phyloP scores from a whole-genome alignment of 139 green algal genomes.

The Zygnema circumcarinatum region DNA sequence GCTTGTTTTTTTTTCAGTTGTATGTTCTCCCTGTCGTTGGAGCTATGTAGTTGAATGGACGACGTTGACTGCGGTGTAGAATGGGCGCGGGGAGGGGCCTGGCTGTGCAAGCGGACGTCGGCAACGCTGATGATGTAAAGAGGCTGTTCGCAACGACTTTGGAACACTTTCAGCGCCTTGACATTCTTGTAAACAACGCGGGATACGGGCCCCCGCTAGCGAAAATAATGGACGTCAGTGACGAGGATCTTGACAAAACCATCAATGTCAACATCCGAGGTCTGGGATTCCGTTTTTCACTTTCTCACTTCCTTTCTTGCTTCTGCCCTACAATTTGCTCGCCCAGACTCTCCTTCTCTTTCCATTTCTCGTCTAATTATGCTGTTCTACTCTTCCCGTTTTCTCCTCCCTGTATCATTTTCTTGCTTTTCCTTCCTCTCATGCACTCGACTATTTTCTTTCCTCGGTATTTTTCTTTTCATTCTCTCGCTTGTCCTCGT shows the following conservation, averaged over 20 bases:
- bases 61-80: too few relatives aligned
- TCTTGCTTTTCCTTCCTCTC: too few relatives aligned
- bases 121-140: slow-evolving; percentile 9
- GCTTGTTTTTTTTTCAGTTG: too few relatives aligned
- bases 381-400: not conserved
- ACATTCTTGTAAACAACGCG: slow-evolving; percentile 33
- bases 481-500: too few relatives aligned
- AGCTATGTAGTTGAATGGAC: too few relatives aligned
- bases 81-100: not conserved
- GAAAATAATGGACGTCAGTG: slow-evolving; percentile 14
- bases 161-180: not conserved
- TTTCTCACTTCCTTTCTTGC: not conserved
- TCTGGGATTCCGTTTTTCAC: not conserved
- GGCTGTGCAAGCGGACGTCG: slow-evolving; percentile 4
- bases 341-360: not conserved
- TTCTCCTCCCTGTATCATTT: too few relatives aligned
- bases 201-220: not conserved
- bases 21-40: too few relatives aligned
- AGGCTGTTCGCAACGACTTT: not conserved
- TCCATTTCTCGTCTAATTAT: not conserved
- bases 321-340: not conserved
- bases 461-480: too few relatives aligned
- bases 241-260: slow-evolving; percentile 25
- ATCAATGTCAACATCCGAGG: slow-evolving; percentile 8
- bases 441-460: too few relatives aligned